Percentiles rank a stretch among this genome's conserved stretches.
These are phyloP conservation scores for Penicillium sp. DNA, from an alignment of 2,329 filamentous ascomycete genomes.

Conservation along the genomic window DNA sequence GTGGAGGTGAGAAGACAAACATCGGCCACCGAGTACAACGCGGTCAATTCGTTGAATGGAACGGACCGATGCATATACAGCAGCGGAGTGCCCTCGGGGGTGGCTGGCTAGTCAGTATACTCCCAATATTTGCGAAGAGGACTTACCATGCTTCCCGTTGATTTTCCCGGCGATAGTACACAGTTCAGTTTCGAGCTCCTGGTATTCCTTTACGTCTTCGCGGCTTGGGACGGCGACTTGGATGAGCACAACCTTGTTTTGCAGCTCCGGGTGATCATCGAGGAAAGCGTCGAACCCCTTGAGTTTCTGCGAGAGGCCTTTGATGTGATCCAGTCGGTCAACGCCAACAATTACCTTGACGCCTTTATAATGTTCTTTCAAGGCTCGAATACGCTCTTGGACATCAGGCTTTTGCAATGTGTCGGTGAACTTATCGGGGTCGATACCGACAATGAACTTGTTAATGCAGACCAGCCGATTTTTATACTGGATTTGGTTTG, in stretches of 20 bases:
- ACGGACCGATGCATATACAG: constrained; percentile 94
- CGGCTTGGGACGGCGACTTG: constrained; percentile 85
- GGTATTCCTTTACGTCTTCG: constrained; percentile 90
- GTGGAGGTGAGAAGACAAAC: constrained; percentile 85
- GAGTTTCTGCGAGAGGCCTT: constrained; percentile 90
- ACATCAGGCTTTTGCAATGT: constrained; percentile 74
- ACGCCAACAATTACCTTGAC: constrained; percentile 91
- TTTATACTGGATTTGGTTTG: constrained; percentile 81
- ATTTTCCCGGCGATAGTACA: constrained; percentile 92
- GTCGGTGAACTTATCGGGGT: constrained; percentile 88
- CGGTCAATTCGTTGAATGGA: constrained; percentile 89
- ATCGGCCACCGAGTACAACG: constrained; percentile 83
- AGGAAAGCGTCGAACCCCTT: constrained; percentile 90
- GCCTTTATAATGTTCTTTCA: constrained; percentile 80
- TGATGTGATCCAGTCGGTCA: constrained; percentile 93
- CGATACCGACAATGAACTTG: constrained; percentile 92
- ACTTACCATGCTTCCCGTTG: constrained; percentile 77
- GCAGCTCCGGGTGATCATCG: constrained; percentile 88
- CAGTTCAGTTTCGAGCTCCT: constrained; percentile 84
- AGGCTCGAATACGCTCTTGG: constrained; percentile 71
- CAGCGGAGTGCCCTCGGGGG: constrained; percentile 92
- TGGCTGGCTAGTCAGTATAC: constrained; percentile 50
- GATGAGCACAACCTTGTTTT: constrained; percentile 86
- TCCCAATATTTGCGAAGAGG: background rate
- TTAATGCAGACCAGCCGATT: constrained; percentile 79